These are phyloP conservation scores for Clarireedia monteithiana DNA, from an alignment of 2,329 filamentous ascomycete genomes.

Conservation along the genomic window DNA sequence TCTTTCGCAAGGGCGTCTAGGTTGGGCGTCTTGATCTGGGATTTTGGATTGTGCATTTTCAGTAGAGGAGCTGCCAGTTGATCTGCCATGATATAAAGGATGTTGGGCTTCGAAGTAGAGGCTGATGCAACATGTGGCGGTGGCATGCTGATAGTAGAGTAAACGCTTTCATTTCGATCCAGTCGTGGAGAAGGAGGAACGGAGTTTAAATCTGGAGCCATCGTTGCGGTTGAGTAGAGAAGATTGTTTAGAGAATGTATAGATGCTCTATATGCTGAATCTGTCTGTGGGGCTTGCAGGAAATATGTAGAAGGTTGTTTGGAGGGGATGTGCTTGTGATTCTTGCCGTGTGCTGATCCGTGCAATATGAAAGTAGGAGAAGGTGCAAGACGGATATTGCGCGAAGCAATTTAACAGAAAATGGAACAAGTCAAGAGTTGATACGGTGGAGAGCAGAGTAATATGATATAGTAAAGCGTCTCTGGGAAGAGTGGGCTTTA, in stretches of 20 bases:
- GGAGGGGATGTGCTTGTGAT: no score
- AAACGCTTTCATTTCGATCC: slow-evolving; percentile 11
- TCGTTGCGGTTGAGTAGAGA: slow-evolving; percentile 26
- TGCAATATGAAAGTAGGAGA: background rate
- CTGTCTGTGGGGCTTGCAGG: background rate
- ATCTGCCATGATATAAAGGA: slow-evolving; percentile 94
- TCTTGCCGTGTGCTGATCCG: no score
- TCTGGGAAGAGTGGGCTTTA: no score
- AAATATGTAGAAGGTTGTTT: background rate
- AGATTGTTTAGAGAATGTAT: background rate
- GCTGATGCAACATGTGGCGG: slow-evolving; percentile 6
- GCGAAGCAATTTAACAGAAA: background rate
- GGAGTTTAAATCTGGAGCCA: slow-evolving; percentile 71
- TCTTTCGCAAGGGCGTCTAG: slow-evolving; percentile 73
- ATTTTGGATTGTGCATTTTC: slow-evolving; percentile 84
- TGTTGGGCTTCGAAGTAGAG: slow-evolving; percentile 51
- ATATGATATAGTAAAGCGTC: no score
- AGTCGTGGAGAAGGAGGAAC: slow-evolving; percentile 48
- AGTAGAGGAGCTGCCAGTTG: slow-evolving; percentile 86
- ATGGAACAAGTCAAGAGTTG: background rate
- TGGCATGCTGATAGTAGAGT: slow-evolving; percentile 22
- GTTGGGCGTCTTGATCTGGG: slow-evolving; percentile 87
- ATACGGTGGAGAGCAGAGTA: background rate
- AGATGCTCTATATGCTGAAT: background rate
- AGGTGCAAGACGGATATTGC: background rate